Base-by-base conservation (phyloP, 805 yeast genomes). In the Wickerhamomyces xylosicus region DNA sequence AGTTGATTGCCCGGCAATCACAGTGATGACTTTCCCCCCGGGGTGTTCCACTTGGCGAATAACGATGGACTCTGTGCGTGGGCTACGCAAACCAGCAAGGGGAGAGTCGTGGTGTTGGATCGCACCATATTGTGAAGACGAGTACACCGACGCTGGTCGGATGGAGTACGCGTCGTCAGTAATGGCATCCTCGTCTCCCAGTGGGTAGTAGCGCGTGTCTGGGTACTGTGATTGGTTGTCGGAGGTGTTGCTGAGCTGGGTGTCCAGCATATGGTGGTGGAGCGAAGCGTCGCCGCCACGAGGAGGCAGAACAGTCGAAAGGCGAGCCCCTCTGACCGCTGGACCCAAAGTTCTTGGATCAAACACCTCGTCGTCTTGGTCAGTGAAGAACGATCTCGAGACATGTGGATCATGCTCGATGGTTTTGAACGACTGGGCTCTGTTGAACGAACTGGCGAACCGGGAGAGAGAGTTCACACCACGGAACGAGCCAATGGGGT, bases 1-100 rank as follows among this genome's bases (percentile, higher is more conserved):
- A 0, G 92, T 84, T 3, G 95, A 83, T 56, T 82, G 86, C 32
- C 95, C 95, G 2, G 81, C 83, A 37, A 81, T 62, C 43, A 83
- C 76, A 3, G 89, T 79, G 33, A 81, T 71, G 4, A 78, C 63
- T 41, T 76, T 73, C 5, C 95, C 95, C 47, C 79, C 78, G 9
- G 9, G 9, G 40, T 78, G 81, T 53, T 84, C 92, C 18, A 84
- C 73, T 51, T 72, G 74, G 73, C 74, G 41, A 79, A 56, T 36
- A 72, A 67, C 38, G 79, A 54, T 10, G n/a, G 29, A 25, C 14
- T 25, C 29, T 77, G 76, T 21, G 74, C 70, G 17, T 1, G 76
- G 52, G 36, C 66, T 69, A 6, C 62, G 58, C n/a, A 68, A 51
- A 36, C 71, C 71, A 3, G 73, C 60, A 41, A 72, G 65, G 3